These are phyloP conservation scores for Trichoderma harzianum DNA, from an alignment of 2,329 filamentous ascomycete genomes.

Conservation along the genomic window DNA sequence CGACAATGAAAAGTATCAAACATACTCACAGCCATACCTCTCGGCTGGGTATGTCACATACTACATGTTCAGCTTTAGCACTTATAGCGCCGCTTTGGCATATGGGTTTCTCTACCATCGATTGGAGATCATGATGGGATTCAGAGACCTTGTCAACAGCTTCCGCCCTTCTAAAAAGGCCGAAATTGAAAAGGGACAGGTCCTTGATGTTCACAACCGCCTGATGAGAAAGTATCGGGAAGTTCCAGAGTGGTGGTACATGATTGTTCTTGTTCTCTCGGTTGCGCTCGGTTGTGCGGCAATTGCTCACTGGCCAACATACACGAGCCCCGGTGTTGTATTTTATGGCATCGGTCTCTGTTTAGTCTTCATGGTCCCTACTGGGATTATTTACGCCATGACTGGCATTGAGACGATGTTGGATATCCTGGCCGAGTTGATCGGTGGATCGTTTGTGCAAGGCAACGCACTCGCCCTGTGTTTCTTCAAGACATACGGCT, in stretches of 20 bases:
- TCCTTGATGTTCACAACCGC: slow-evolving; percentile 37
- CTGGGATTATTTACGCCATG: slow-evolving; percentile 43
- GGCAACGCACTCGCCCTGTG: slow-evolving; percentile 27
- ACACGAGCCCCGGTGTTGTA: slow-evolving; percentile 39
- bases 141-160: slow-evolving; percentile 15
- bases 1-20: slow-evolving; percentile 37
- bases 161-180: slow-evolving; percentile 11
- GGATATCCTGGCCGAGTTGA: slow-evolving; percentile 41
- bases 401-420: slow-evolving; percentile 43
- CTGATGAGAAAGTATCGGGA: slow-evolving; percentile 42
- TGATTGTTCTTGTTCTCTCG: slow-evolving; percentile 36
- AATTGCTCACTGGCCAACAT: slow-evolving; percentile 38
- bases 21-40: slow-evolving; percentile 45
- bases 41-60: slow-evolving; percentile 41
- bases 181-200: neutral
- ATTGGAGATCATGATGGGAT: slow-evolving; percentile 9
- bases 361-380: slow-evolving; percentile 41
- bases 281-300: slow-evolving; percentile 29
- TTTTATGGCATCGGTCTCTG: slow-evolving; percentile 40
- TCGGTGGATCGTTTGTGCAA: slow-evolving; percentile 30
- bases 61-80: slow-evolving; percentile 26
- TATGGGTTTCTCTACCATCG: slow-evolving; percentile 16
- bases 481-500: slow-evolving; percentile 29
- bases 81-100: slow-evolving; percentile 8
- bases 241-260: slow-evolving; percentile 48